Conservation (phyloP, 257 asterid species). For the Parsonsia alboflavescens region DNA sequence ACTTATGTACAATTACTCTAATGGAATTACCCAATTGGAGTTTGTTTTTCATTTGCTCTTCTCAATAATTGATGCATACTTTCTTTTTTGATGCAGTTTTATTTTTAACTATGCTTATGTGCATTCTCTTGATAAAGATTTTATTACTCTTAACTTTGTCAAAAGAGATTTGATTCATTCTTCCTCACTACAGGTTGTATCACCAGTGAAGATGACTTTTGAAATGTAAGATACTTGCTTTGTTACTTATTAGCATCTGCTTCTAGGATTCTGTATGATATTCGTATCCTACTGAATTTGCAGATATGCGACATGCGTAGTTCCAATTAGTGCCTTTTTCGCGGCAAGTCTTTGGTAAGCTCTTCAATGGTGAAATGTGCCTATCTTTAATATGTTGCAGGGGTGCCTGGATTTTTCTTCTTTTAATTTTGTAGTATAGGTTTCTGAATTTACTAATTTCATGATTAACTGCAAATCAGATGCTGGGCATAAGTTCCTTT, state of each 20-base stretch:
- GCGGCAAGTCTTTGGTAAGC: constrained; percentile 89
- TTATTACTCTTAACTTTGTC: neutral
- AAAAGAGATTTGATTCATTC: neutral
- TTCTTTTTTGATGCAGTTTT: neutral
- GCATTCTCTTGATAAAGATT: neutral
- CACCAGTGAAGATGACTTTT: constrained; percentile 92
- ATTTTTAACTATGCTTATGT: neutral
- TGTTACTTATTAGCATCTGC: constrained; percentile 17
- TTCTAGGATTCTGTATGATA: constrained; percentile 10
- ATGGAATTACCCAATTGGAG: neutral
- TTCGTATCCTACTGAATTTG: constrained; percentile 26
- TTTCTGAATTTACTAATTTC: neutral
- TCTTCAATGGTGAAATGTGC: neutral
- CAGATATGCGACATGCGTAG: constrained; percentile 96
- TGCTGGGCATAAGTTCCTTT: neutral
- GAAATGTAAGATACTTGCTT: constrained; percentile 58
- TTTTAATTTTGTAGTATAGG: neutral
- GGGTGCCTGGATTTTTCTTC: neutral
- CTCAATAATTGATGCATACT: neutral
- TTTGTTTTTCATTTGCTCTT: neutral
- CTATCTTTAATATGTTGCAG: neutral
- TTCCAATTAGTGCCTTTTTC: constrained; percentile 95
- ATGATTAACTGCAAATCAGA: neutral
- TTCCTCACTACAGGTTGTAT: constrained; percentile 62
- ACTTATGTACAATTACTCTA: neutral